A percentile compares a stretch with the other conserved stretches of the same genome.
These are phyloP conservation scores for Hypomontagnella monticulosa DNA, from an alignment of 495 filamentous ascomycete species.

Conservation along the genomic window DNA sequence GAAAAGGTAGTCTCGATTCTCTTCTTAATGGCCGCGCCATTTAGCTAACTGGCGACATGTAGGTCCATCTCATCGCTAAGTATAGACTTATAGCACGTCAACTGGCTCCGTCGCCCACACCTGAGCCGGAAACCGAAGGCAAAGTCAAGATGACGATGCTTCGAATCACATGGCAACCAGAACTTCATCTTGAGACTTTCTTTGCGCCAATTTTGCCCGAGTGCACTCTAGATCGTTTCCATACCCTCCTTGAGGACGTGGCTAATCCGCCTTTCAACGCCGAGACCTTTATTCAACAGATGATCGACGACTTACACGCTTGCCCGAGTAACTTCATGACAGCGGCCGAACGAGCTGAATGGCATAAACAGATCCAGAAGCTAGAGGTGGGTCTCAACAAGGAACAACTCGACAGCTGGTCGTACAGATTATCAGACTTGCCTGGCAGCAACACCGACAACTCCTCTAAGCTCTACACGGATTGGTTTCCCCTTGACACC, in stretches of 20 bases:
- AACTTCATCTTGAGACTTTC: slow-evolving; percentile 13
- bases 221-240: slow-evolving; percentile 5
- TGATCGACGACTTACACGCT: neutral
- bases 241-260: slow-evolving; percentile 7
- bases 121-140: slow-evolving; percentile 9
- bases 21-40: neutral
- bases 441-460: slow-evolving; percentile 1
- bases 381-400: neutral
- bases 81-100: slow-evolving; percentile 3
- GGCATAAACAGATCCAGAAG: neutral
- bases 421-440: slow-evolving; percentile 21
- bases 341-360: neutral
- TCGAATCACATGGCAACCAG: neutral
- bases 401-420: slow-evolving; percentile 21
- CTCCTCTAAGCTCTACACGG: slow-evolving; percentile 6
- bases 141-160: slow-evolving; percentile 24
- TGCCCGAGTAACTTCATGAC: neutral
- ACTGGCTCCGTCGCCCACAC: neutral
- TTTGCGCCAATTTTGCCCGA: slow-evolving; percentile 5
- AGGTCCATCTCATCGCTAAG: slow-evolving; percentile 33
- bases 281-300: slow-evolving; percentile 1
- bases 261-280: slow-evolving; percentile 10
- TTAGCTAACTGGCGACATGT: slow-evolving; percentile 11
- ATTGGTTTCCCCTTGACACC: slow-evolving; percentile 13
- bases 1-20: slow-evolving; percentile 10